A percentile compares a stretch with the other conserved stretches of the same genome.
Evolutionary conservation across 1,284 basidiomycete genomes (phyloP).

Genomic region (Heterobasidion occidentale): DNA sequence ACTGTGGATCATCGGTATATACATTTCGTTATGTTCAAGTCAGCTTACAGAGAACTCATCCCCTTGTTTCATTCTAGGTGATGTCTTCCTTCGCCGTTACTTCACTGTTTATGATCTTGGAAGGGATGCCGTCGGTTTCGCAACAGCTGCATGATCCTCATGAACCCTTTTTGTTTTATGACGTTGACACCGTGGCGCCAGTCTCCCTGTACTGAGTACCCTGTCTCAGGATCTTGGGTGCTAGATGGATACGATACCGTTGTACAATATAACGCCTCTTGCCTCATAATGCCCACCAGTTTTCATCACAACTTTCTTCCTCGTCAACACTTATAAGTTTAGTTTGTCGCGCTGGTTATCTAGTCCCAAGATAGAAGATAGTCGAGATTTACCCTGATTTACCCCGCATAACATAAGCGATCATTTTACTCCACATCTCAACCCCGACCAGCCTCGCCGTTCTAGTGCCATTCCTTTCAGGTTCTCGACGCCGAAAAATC

Average conservation of each 20-base stretch:
- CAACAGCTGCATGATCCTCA: conserved; percentile 25
- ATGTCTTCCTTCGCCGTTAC: conserved; percentile 84
- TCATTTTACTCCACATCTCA: no score
- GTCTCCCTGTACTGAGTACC: background rate
- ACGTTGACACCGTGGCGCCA: background rate
- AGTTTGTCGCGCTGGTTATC: no score
- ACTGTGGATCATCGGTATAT: conserved; percentile 90
- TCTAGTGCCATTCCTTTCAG: no score
- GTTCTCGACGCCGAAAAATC: no score
- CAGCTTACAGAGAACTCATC: background rate
- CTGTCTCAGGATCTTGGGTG: background rate
- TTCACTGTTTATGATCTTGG: conserved; percentile 94
- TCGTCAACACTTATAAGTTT: no score
- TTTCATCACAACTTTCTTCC: no score
- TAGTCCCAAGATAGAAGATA: no score
- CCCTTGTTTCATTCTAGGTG: conserved; percentile 34
- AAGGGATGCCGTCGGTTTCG: conserved; percentile 83
- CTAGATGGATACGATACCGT: background rate
- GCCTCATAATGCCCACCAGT: background rate
- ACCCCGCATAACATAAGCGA: no score
- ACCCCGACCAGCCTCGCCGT: no score
- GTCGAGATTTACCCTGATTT: no score
- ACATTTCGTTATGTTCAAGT: conserved; percentile 3
- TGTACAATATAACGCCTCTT: background rate
- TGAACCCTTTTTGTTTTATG: background rate